Evolutionary conservation across 176 grass and related monocot species (phyloP), one percentile per base, ranked within the genome.

Genomic region (Themeda triandra): DNA sequence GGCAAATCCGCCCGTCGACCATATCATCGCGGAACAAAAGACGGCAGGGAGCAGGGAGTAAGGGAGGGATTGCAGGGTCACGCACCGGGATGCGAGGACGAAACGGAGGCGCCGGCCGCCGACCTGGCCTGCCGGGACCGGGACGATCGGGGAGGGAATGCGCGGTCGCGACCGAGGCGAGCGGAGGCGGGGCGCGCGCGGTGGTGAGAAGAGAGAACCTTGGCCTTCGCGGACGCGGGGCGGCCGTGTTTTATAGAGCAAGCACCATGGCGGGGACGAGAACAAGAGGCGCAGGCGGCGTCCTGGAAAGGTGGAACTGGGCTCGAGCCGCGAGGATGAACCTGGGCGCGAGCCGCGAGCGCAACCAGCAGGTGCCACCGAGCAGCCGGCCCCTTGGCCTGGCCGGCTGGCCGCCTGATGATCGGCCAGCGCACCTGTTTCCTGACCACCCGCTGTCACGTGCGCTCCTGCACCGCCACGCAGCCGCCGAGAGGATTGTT

Each of bases 181-280:
- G 68, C 39, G 23, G 63, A 59, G 82, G 5, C 5, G 15, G 3
- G 7, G 0, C 0, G 13, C 36, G 0, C 1, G 77, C 1, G 33
- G 42, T 29, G 32, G 21, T 35, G 48, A 6, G 78, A 51, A 48
- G 15, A 41, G 42, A 5, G 15, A 49, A 15, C 25, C 17, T 62
- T 36, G 84, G 69, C n/a, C 13, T 67, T 17, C 0, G 27, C 31
- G 11, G 36, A 13, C 48, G 18, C 1, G 62, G 39, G 51, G 4
- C 10, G 5, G 31, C 35, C 0, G 49, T 9, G 13, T 12, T 88
- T 90, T 90, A 90, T 90, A 86, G 41, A 35, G 17, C 54, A 48
- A 10, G 21, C 1, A 24, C 25, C 18, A 17, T 15, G 30, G 31
- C 7, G 31, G 17, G 28, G 63, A 29, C 23, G 40, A 21, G 12